Evolutionary conservation across 2,329 filamentous ascomycete species (phyloP).

Genomic region (Xylaria digitata): DNA sequence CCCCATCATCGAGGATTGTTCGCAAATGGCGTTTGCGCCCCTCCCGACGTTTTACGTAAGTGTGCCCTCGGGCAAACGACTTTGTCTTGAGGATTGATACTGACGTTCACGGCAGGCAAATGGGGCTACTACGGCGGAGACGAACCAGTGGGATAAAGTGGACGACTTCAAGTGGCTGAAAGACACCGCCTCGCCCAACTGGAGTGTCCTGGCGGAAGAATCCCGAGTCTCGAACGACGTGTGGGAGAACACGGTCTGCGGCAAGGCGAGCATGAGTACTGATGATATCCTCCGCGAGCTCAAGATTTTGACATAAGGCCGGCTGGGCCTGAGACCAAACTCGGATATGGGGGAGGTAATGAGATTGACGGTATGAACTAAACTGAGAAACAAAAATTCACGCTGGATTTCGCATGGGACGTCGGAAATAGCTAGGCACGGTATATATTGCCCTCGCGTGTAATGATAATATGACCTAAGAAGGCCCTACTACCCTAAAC

Average conservation of each 20-base stretch:
- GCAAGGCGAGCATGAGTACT: conserved; percentile 69
- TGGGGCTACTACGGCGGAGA: conserved; percentile 48
- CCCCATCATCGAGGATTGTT: conserved; percentile 94
- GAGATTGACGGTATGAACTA: background rate
- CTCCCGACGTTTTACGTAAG: conserved; percentile 77
- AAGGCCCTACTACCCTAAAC: background rate
- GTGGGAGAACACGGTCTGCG: conserved; percentile 77
- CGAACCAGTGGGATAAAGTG: conserved; percentile 87
- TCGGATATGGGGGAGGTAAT: background rate
- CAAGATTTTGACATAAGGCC: background rate
- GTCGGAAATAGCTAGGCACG: background rate
- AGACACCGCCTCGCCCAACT: conserved; percentile 86
- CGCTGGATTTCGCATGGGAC: background rate
- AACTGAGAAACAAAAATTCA: background rate
- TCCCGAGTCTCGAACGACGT: conserved; percentile 69
- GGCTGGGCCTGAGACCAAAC: background rate
- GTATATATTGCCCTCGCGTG: conserved; percentile 1
- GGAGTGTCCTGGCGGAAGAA: conserved; percentile 74
- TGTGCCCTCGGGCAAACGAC: conserved; percentile 39
- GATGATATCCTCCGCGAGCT: conserved; percentile 70
- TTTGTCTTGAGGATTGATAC: background rate
- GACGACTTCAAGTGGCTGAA: conserved; percentile 99
- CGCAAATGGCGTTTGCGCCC: conserved; percentile 79
- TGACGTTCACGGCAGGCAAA: conserved; percentile 46
- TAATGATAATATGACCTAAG: conserved; percentile 6